Base-by-base conservation (phyloP, 2,329 filamentous ascomycete species). In the Mariannaea elegans region DNA sequence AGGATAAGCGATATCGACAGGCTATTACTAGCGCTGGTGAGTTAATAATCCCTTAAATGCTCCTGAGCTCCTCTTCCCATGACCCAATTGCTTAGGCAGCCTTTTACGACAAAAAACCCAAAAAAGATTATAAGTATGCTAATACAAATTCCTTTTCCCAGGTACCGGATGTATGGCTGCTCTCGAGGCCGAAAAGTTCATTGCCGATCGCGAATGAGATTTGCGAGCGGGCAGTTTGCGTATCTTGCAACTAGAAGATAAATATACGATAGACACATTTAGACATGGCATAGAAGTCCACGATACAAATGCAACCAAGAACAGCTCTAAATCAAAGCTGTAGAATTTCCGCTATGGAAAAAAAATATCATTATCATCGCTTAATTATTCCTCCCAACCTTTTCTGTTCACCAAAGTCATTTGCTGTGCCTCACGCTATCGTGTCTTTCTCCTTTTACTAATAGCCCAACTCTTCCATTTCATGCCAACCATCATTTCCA, bases 1-100 rank as follows among this genome's bases (percentile, higher is more conserved):
- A 99, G 82, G 96, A 99, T 77, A 99, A 98, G 89, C 88, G 90
- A 75, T 99, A 99, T 78, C 88, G 95, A 76, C 95, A 99, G 82
- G 95, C 95, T 45, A 96, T 99, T 68, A 99, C 95, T 65, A 97
- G 94, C 80, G 95, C 95, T 70, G 94, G 93, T 93, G 82, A 75
- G 89, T 86, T 39, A 39, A 34, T 32, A 18, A n/a, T n/a, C 41
- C 23, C 7, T 45, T 41, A 12, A 5, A 12, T 13, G 6, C 13
- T 31, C 16, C 34, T 7, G 10, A 14, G 9, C 31, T 12, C 6
- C 14, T 27, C 5, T 4, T 3, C 24, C 24, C 7, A 32, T 38
- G 21, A 23, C n/a, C n/a, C n/a, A n/a, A n/a, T n/a, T n/a, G n/a
- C n/a, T n/a, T n/a, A n/a, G n/a, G n/a, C n/a, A n/a, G n/a, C n/a